These are phyloP conservation scores for Pigoraptor vietnamica DNA, from an alignment of 78 protist genomes.

Conservation along the genomic window DNA sequence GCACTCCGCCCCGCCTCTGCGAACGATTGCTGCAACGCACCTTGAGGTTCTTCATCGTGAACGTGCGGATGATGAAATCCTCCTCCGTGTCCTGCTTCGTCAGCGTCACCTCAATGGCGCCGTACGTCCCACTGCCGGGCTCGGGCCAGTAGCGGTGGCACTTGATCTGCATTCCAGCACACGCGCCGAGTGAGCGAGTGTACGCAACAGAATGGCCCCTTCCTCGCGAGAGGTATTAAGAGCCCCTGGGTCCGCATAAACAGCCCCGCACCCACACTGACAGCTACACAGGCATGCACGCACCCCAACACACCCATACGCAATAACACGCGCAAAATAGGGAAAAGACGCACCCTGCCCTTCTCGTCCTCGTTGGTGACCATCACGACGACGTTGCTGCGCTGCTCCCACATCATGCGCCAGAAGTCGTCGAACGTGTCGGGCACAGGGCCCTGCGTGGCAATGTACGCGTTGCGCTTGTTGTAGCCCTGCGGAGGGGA, in stretches of 20 bases:
- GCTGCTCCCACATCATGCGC: slow-evolving; percentile 50
- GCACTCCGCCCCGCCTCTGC: no score
- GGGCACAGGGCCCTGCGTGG: slow-evolving; percentile 57
- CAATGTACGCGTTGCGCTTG: slow-evolving; percentile 29
- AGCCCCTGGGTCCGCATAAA: no score
- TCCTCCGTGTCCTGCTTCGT: neutral
- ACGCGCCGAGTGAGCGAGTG: no score
- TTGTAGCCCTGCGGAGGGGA: neutral
- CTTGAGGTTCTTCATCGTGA: neutral
- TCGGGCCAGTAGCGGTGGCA: slow-evolving; percentile 51
- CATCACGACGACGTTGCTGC: slow-evolving; percentile 34
- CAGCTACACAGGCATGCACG: no score
- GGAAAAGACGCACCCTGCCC: neutral
- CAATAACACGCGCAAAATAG: neutral
- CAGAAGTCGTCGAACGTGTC: slow-evolving; percentile 50
- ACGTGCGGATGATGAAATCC: neutral
- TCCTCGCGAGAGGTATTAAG: no score
- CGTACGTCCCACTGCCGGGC: neutral
- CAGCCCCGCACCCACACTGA: no score
- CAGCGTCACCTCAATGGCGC: neutral
- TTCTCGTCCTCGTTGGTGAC: slow-evolving; percentile 32
- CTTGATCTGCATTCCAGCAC: no score
- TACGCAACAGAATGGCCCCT: no score
- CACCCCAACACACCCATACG: neutral
- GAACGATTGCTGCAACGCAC: neutral